Evolutionary conservation across 2,329 filamentous ascomycete species (phyloP).

Genomic region (Ophiostoma populinum): DNA sequence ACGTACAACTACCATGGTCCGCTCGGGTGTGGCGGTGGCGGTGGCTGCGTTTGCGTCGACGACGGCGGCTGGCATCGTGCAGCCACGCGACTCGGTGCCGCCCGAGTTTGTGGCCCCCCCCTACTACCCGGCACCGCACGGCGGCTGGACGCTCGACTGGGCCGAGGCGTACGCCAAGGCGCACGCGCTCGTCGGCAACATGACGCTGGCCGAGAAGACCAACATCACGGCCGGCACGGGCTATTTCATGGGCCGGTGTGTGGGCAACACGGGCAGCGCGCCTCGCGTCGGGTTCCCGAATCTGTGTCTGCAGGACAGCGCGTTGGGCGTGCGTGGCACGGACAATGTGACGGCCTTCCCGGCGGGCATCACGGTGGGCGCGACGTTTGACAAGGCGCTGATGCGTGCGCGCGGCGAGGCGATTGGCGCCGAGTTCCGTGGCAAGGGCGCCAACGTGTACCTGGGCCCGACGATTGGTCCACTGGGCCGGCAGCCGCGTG

Average conservation of each 20-base stretch:
- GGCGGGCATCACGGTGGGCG: slow-evolving; percentile 59
- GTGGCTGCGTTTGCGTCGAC: slow-evolving; percentile 7
- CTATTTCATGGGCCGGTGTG: slow-evolving; percentile 54
- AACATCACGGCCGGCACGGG: slow-evolving; percentile 60
- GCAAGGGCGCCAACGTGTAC: slow-evolving; percentile 45
- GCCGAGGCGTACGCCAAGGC: slow-evolving; percentile 53
- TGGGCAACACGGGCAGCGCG: slow-evolving; percentile 38
- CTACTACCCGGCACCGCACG: slow-evolving; percentile 59
- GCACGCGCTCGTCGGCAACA: slow-evolving; percentile 46
- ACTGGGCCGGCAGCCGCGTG: slow-evolving; percentile 52
- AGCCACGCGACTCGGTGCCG: slow-evolving; percentile 16
- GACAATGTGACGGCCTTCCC: slow-evolving; percentile 56
- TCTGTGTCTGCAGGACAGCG: slow-evolving; percentile 67
- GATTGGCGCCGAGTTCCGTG: slow-evolving; percentile 52
- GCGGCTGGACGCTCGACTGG: slow-evolving; percentile 56
- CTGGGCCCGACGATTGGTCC: slow-evolving; percentile 47
- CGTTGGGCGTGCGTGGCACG: slow-evolving; percentile 56
- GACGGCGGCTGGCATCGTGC: slow-evolving; percentile 12
- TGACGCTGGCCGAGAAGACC: slow-evolving; percentile 69
- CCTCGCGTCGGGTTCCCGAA: slow-evolving; percentile 37
- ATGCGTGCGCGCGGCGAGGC: slow-evolving; percentile 30
- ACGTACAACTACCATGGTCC: neutral
- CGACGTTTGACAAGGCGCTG: slow-evolving; percentile 63
- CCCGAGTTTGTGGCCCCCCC: slow-evolving; percentile 28
- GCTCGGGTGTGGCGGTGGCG: slow-evolving; percentile 1